Conservation (phyloP, 805 yeast genomes). For the Candida sonorensis region DNA sequence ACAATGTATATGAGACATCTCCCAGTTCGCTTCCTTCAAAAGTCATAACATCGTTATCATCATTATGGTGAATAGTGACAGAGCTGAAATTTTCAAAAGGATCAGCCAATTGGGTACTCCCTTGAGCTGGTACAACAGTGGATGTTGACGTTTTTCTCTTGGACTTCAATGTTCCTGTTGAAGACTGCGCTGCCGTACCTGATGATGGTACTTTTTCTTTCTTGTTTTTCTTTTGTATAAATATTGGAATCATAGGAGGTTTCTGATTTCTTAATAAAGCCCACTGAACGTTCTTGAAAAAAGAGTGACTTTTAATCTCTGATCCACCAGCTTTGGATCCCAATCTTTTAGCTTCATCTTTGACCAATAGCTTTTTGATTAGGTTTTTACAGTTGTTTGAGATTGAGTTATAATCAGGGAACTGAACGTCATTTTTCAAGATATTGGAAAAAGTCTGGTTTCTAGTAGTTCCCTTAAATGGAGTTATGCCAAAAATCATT, state of each 20-base stretch:
- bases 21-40: conserved; percentile 44
- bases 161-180: conserved; percentile 39
- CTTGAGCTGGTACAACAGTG: no score
- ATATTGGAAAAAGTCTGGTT: conserved; percentile 87
- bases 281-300: conserved; percentile 92
- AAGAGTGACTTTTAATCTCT: conserved; percentile 85
- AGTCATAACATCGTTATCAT: conserved; percentile 38
- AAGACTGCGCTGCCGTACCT: conserved; percentile 16
- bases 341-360: conserved; percentile 81
- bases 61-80: conserved; percentile 74
- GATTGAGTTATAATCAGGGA: conserved; percentile 53
- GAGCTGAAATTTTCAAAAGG: conserved; percentile 85
- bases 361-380: conserved; percentile 73
- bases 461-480: conserved; percentile 87
- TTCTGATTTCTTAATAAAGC: conserved; percentile 85
- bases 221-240: conserved; percentile 26
- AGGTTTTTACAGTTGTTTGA: conserved; percentile 73
- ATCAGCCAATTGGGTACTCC: no score
- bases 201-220: conserved; percentile 9
- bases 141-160: conserved; percentile 27
- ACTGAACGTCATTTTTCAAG: conserved; percentile 74
- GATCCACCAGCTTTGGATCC: conserved; percentile 95
- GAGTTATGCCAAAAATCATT: conserved; percentile 94
- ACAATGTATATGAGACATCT: conserved; percentile 51
- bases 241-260: conserved; percentile 93